Percentiles rank a stretch among this genome's conserved stretches.
Evolutionary conservation across 2,329 filamentous ascomycete species (phyloP).

Genomic region (Alternaria sp.): DNA sequence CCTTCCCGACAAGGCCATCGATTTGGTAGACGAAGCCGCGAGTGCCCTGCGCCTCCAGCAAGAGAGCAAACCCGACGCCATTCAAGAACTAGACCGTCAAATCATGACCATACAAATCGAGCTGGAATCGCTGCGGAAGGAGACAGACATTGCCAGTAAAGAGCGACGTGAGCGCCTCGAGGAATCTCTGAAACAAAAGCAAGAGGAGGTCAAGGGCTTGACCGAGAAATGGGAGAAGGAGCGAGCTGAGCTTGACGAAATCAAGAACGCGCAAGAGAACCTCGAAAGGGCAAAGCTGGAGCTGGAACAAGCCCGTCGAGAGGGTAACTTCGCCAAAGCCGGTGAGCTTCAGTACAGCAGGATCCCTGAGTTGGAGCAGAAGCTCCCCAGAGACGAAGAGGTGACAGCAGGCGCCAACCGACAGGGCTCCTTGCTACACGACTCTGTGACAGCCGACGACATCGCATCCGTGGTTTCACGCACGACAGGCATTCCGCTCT

Average conservation of each 20-base stretch:
- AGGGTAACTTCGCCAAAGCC: conserved; percentile 88
- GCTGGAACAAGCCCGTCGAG: conserved; percentile 83
- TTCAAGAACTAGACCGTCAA: conserved; percentile 88
- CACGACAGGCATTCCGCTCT: conserved; percentile 89
- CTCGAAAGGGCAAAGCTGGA: conserved; percentile 85
- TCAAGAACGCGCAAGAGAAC: conserved; percentile 88
- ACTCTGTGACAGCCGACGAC: conserved; percentile 93
- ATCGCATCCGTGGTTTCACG: conserved; percentile 91
- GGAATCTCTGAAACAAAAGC: conserved; percentile 73
- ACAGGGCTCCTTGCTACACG: conserved; percentile 75
- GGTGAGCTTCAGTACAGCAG: conserved; percentile 87
- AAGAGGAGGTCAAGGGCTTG: conserved; percentile 76
- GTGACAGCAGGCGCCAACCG: conserved; percentile 30
- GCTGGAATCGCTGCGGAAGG: conserved; percentile 90
- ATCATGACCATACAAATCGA: conserved; percentile 99
- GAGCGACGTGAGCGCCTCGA: conserved; percentile 89
- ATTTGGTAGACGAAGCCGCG: conserved; percentile 93
- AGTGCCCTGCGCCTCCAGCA: conserved; percentile 90
- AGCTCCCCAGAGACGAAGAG: conserved; percentile 76
- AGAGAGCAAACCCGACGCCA: conserved; percentile 94
- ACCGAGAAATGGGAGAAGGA: conserved; percentile 91
- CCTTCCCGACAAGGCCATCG: conserved; percentile 95
- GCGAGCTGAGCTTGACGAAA: conserved; percentile 79
- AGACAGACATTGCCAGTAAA: conserved; percentile 86
- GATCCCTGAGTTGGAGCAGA: conserved; percentile 81